These are phyloP conservation scores for Sclerotinia sclerotiorum DNA, from an alignment of 2,329 filamentous ascomycete genomes.

Conservation along the genomic window DNA sequence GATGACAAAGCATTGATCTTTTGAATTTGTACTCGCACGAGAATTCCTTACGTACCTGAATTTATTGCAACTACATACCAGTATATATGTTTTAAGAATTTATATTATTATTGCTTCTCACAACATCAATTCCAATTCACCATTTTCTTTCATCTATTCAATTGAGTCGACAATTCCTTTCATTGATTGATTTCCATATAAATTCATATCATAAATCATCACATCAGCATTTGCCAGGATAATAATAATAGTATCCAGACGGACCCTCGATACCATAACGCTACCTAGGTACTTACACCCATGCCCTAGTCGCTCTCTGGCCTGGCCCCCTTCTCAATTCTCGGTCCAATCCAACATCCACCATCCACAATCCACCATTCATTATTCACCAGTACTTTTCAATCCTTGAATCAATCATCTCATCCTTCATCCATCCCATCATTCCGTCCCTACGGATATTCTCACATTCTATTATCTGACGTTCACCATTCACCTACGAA, in stretches of 20 bases:
- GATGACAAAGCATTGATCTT: background rate
- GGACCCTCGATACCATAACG: background rate
- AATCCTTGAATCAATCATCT: background rate
- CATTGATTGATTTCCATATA: no score
- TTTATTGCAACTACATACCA: background rate
- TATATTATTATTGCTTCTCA: background rate
- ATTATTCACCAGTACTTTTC: background rate
- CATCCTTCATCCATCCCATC: background rate
- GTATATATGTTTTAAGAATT: no score
- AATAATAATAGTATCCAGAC: background rate
- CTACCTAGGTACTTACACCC: no score
- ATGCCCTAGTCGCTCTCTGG: constrained; percentile 2
- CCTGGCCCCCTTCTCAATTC: constrained; percentile 12
- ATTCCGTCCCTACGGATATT: background rate
- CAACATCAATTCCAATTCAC: background rate
- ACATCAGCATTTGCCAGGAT: background rate
- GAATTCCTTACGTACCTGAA: background rate
- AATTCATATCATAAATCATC: background rate
- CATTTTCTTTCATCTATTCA: background rate
- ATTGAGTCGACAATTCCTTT: background rate
- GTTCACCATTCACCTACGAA: background rate
- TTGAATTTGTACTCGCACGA: background rate
- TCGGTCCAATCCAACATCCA: constrained; percentile 2
- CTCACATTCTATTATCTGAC: background rate
- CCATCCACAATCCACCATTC: background rate